Base-by-base conservation (phyloP, 1,139 yeast species). In the Suhomyces ambrosiae region DNA sequence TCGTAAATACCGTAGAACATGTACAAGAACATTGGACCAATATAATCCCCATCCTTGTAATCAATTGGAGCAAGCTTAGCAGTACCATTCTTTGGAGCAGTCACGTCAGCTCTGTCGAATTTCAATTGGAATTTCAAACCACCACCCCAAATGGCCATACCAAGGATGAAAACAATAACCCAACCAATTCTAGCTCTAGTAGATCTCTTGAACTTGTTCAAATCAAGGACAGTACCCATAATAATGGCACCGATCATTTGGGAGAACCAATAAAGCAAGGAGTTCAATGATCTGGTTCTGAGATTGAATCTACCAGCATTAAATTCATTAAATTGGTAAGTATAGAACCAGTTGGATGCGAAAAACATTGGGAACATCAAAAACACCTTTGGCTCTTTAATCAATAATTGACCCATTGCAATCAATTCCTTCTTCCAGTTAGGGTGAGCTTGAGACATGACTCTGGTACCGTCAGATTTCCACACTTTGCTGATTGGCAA, bases 301-400 rank as follows among this genome's bases (percentile, higher is more conserved):
- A 79, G 60, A 53, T 73, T 77, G 60, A 80, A 80, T 43, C 75
- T 65, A 15, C 76, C 76, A 26, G 74, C 76, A 54, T 79, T 79
- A 54, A 74, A 68, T 44, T 75, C 76, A 53, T 78, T 78, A 49
- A 76, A 79, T 57, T 80, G 84, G 58, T 79, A 79, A 30, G 84
- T 76, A 64, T 77, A 77, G 61, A 79, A 80, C 80, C 81, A 79
- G 64, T 80, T 80, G 27, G 84, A 76, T 14, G 80, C 71, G 50
- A 76, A 75, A 56, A 79, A 80, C 78, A 78, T 73, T 28, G 82
- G 82, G 69, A 79, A 77, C 53, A 80, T 49, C 21, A 73, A 51
- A 32, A 65, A 54, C 38, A 74, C 71, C 49, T 60, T 65, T 37
- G 80, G 79, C 47, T 79, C 82, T 23, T 53, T 50, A 35, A 56